Conservation (phyloP, 2,329 filamentous ascomycete species). For the Fusarium penzigii region DNA sequence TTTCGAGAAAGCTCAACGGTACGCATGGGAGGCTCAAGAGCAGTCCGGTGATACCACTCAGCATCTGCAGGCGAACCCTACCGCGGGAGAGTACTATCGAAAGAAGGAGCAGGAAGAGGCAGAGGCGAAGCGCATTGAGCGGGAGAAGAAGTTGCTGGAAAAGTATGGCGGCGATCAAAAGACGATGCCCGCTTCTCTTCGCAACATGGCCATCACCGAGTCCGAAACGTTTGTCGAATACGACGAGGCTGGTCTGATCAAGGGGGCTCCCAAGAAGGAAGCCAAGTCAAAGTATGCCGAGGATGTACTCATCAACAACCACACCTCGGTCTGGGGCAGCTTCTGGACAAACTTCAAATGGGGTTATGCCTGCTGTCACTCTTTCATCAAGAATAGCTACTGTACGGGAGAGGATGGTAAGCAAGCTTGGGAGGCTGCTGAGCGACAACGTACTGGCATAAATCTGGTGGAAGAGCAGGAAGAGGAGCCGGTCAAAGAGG, state of each 20-base stretch:
- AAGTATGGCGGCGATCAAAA: constrained; percentile 75
- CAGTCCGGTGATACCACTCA: constrained; percentile 73
- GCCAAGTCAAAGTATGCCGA: constrained; percentile 91
- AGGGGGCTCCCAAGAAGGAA: constrained; percentile 75
- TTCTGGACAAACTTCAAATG: constrained; percentile 97
- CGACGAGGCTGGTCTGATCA: constrained; percentile 85
- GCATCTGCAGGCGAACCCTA: constrained; percentile 95
- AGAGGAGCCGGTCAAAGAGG: constrained; percentile 27
- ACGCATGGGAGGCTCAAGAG: constrained; percentile 96
- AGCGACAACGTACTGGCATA: constrained; percentile 56
- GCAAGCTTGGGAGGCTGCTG: constrained; percentile 74
- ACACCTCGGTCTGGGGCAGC: constrained; percentile 90
- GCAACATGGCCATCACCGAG: constrained; percentile 70
- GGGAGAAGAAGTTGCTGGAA: constrained; percentile 70
- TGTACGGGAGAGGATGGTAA: constrained; percentile 92
- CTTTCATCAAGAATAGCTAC: constrained; percentile 92
- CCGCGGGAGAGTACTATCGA: constrained; percentile 80
- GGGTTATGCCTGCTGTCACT: constrained; percentile 96
- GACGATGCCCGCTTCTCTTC: constrained; percentile 60
- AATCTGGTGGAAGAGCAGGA: constrained; percentile 39
- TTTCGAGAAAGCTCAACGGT: constrained; percentile 84
- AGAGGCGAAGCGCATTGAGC: constrained; percentile 66
- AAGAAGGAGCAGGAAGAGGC: constrained; percentile 78
- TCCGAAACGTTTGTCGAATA: constrained; percentile 92
- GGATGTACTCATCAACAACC: constrained; percentile 86